Evolutionary conservation across 805 yeast species (phyloP).

Genomic region (Lachancea waltii): DNA sequence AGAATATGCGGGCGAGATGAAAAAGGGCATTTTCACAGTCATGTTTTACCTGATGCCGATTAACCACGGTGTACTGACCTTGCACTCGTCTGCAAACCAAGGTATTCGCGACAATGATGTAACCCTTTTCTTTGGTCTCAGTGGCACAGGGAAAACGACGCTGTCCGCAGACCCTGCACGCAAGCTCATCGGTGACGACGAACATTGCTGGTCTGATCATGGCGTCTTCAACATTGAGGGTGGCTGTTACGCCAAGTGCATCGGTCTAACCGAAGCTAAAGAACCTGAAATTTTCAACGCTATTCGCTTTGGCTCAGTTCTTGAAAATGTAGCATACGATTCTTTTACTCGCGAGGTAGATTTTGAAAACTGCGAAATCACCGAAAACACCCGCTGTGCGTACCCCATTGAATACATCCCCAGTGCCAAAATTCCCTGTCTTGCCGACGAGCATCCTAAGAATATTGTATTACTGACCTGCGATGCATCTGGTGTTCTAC

Average conservation of each 20-base stretch:
- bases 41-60: constrained; percentile 99
- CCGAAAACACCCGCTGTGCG: constrained; percentile 98
- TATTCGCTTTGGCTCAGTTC: constrained; percentile 86
- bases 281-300: constrained; percentile 98
- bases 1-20: constrained; percentile 99
- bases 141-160: constrained; percentile 98
- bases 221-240: constrained; percentile 99
- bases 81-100: constrained; percentile 93
- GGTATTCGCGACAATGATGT: constrained; percentile 78
- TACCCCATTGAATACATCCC: constrained; percentile 97
- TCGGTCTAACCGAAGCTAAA: constrained; percentile 80
- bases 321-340: constrained; percentile 90
- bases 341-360: constrained; percentile 74
- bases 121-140: constrained; percentile 90
- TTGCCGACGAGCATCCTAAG: constrained; percentile 83
- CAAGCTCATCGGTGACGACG: constrained; percentile 94
- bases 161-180: constrained; percentile 94
- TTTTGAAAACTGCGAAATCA: constrained; percentile 70
- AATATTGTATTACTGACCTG: constrained; percentile 90
- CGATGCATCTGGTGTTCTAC: constrained; percentile 96
- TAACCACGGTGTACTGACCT: constrained; percentile 80
- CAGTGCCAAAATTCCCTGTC: constrained; percentile 92
- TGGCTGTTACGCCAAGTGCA: constrained; percentile 98
- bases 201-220: constrained; percentile 97
- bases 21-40: constrained; percentile 97